A percentile compares a stretch with the other conserved stretches of the same genome.
These are phyloP conservation scores for Sporothrix protearum DNA, from an alignment of 2,329 filamentous ascomycete species.

Conservation along the genomic window DNA sequence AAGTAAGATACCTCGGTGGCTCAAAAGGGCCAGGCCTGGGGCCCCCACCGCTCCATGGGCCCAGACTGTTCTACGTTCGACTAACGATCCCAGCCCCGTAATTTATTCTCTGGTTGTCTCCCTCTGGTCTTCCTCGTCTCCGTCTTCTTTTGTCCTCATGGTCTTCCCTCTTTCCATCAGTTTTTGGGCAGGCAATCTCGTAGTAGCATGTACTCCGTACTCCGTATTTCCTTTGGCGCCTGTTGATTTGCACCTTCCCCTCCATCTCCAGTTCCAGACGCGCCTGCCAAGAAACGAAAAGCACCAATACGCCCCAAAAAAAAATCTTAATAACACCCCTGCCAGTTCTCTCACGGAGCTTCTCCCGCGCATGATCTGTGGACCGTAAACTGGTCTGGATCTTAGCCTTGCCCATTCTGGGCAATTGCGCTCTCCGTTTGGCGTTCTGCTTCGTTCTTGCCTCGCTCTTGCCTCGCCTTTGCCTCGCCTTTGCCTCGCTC, in stretches of 20 bases:
- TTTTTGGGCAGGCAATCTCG: background rate
- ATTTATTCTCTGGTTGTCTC: background rate
- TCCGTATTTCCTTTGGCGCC: background rate
- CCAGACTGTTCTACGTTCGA: constrained; percentile 11
- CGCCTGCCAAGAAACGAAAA: background rate
- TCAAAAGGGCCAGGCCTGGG: background rate
- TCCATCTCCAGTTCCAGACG: background rate
- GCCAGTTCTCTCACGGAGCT: background rate
- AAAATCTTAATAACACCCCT: background rate
- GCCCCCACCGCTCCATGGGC: background rate
- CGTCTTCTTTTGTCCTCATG: background rate
- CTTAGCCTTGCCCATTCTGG: background rate
- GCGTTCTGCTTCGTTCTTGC: background rate
- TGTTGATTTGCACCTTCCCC: background rate
- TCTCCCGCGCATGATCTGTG: background rate
- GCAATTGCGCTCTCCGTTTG: background rate
- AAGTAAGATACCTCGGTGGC: background rate
- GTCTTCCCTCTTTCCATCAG: background rate
- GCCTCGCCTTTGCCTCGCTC: too few species aligned
- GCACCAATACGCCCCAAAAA: background rate
- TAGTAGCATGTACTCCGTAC: background rate
- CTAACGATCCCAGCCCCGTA: background rate
- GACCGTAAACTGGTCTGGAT: background rate
- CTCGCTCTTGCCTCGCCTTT: too few species aligned
- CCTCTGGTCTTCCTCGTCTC: background rate